phyloP scores from a whole-genome alignment of 2,329 filamentous ascomycete genomes.

The Colletotrichum sp. region DNA sequence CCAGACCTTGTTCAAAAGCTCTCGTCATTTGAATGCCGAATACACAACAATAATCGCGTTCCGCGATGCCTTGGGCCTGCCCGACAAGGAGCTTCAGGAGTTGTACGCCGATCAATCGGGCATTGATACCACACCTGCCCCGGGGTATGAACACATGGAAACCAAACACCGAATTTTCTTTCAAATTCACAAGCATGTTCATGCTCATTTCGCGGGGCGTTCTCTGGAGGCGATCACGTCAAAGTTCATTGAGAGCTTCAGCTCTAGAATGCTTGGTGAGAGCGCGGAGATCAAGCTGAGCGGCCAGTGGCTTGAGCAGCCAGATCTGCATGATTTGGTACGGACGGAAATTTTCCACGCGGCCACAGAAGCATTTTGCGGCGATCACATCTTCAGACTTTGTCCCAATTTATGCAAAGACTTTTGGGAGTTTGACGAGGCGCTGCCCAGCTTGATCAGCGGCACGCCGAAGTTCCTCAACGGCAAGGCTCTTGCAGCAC shows the following conservation, averaged over 20 bases:
- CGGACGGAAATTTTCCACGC: background rate
- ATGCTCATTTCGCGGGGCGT: background rate
- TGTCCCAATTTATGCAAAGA: background rate
- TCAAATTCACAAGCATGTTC: background rate
- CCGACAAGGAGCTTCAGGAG: background rate
- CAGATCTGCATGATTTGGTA: background rate
- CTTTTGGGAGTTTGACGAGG: background rate
- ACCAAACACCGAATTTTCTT: background rate
- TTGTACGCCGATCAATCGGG: background rate
- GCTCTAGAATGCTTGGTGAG: background rate
- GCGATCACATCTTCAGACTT: background rate
- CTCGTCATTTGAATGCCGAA: background rate
- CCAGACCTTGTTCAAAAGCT: background rate
- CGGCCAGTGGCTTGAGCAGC: background rate
- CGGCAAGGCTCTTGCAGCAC: background rate
- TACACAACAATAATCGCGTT: background rate
- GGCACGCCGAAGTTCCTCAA: background rate
- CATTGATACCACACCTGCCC: background rate
- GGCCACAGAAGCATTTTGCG: background rate
- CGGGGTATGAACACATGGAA: background rate
- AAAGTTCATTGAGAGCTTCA: background rate
- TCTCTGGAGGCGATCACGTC: background rate
- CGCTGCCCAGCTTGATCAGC: background rate
- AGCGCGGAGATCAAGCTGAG: background rate
- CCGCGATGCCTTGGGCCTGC: background rate